A percentile compares a stretch with the other conserved stretches of the same genome.
phyloP scores from a whole-genome alignment of 495 filamentous ascomycete genomes.

The Cladorrhinum samala region DNA sequence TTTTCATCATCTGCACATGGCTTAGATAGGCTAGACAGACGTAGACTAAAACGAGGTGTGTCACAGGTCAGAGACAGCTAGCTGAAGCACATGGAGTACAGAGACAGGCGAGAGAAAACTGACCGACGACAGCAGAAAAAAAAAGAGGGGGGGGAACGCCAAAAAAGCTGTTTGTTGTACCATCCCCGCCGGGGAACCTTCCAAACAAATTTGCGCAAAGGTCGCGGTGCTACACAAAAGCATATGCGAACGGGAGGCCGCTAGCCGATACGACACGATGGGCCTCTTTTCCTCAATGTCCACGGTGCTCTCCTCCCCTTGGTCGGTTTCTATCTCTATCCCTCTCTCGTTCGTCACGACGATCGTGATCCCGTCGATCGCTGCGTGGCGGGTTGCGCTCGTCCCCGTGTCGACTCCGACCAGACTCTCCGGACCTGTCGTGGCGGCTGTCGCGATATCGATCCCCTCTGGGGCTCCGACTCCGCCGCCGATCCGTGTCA shows the following conservation, averaged over 20 bases:
- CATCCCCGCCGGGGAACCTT: neutral
- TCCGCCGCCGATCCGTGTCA: conserved; percentile 23
- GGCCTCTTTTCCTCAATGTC: conserved; percentile 12
- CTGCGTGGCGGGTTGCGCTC: conserved; percentile 19
- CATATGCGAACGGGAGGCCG: neutral
- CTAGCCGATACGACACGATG: neutral
- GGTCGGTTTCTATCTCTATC: conserved; percentile 19
- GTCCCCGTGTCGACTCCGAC: conserved; percentile 10
- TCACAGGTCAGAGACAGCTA: neutral
- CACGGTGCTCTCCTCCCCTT: conserved; percentile 7
- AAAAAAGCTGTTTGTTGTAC: neutral
- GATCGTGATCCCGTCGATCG: conserved; percentile 19
- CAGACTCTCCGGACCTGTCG: conserved; percentile 9
- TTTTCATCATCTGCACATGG: too few relatives aligned
- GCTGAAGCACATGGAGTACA: neutral
- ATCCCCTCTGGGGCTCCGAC: conserved; percentile 35
- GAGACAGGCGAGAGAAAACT: neutral
- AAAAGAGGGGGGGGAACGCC: neutral
- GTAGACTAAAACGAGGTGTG: neutral
- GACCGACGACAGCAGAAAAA: neutral
- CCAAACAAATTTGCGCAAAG: neutral
- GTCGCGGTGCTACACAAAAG: neutral
- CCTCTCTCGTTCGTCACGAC: conserved; percentile 7
- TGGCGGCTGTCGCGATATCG: conserved; percentile 18
- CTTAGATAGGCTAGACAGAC: too few relatives aligned